These are phyloP conservation scores for Iberis pinnata DNA, from an alignment of 345 rosid genomes.

Conservation along the genomic window DNA sequence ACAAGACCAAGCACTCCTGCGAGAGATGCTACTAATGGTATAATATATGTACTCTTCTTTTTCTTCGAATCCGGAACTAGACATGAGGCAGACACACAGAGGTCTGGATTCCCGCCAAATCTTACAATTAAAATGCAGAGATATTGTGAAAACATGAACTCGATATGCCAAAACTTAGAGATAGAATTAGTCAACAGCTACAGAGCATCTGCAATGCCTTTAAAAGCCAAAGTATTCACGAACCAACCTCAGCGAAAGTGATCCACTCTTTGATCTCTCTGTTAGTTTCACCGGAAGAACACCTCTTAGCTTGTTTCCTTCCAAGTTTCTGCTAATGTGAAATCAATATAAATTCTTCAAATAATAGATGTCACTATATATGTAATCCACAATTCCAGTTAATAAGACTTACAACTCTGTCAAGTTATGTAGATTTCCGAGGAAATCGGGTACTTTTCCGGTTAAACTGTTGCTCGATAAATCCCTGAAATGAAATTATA, in stretches of 20 bases:
- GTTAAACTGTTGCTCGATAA: constrained; percentile 40
- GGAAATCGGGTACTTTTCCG: constrained; percentile 39
- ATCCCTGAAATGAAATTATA: constrained; percentile 33
- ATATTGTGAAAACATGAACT: constrained; percentile 1
- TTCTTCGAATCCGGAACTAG: background rate
- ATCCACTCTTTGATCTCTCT: constrained; percentile 24
- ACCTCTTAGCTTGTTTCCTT: constrained; percentile 35
- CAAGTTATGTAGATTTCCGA: constrained; percentile 32
- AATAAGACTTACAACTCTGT: constrained; percentile 39
- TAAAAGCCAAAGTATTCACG: background rate
- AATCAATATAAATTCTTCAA: background rate
- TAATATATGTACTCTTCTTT: constrained; percentile 23
- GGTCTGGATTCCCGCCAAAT: constrained; percentile 28
- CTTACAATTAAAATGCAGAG: constrained; percentile 14
- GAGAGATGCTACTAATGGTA: constrained; percentile 35
- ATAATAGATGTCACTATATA: too few relatives aligned
- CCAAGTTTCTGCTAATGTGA: constrained; percentile 29
- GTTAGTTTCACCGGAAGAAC: constrained; percentile 31
- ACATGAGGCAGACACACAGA: constrained; percentile 30
- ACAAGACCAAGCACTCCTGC: constrained; percentile 22
- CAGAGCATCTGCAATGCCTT: background rate
- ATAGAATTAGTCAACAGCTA: background rate
- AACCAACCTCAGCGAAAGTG: constrained; percentile 33
- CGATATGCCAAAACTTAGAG: constrained; percentile 6
- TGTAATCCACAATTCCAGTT: background rate